Evolutionary conservation across 2,329 filamentous ascomycete genomes (phyloP), one percentile per base, ranked within the genome.

Genomic region (Penicillium sp.): DNA sequence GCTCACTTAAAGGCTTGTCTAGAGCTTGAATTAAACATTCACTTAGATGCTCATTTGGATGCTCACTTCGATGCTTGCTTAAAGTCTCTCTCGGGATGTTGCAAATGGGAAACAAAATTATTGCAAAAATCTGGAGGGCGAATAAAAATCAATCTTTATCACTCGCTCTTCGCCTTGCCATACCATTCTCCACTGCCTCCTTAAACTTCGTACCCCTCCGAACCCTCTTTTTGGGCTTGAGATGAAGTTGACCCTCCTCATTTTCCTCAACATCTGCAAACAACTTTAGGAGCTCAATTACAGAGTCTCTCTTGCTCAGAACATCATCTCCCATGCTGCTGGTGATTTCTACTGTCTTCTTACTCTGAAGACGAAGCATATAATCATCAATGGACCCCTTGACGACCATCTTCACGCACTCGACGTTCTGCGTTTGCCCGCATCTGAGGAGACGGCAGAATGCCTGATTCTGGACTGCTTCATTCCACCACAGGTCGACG

Each of bases 401-500:
- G 0, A 88, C 79, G 0, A 87, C 74, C 38, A 92, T 79, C 0
- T 87, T 82, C 0, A 85, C 81, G 61, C 90, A 83, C 11, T 85
- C 78, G 0, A 88, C 88, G 38, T 85, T 77, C 47, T 88, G 84
- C 0, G 70, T 64, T 65, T 94, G 91, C 0, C 89, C 89, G 2
- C 88, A 86, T 5, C 90, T 83, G 67, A 84, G 85, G 0, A 91
- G 84, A 0, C 90, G 84, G 1, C 81, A 84, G 69, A 86, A 86
- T 1, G 82, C 82, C 72, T 73, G 90, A n/a, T 86, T 77, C 66
- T 92, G 88, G 0, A 81, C 73, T 0, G 82, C 79, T 1, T 74
- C 74, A 60, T 91, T 91, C 86, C 86, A 92, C 85, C 85, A 88
- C 0, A 79, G 75, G 35, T 88, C 85, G 0, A 85, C 56, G 0